A percentile compares a stretch with the other conserved stretches of the same genome.
These are phyloP conservation scores for Acanthamoeba comandoni DNA, from an alignment of 208 protist genomes.

Conservation along the genomic window DNA sequence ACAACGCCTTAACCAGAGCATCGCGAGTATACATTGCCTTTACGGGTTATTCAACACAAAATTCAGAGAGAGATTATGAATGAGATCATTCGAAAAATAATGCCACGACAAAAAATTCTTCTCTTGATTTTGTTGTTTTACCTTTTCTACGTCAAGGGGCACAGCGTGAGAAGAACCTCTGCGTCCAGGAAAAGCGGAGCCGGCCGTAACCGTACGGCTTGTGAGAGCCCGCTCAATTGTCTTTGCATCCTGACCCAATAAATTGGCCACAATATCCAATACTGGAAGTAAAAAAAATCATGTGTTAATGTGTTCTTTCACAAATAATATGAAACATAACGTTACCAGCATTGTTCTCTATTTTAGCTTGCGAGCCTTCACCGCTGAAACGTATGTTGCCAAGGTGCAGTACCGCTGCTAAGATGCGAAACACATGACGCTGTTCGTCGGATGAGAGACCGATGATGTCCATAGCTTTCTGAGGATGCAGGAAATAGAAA, in stretches of 20 bases:
- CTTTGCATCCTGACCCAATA: slow-evolving; percentile 40
- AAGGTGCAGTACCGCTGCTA: slow-evolving; percentile 89
- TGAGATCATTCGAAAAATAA: too few relatives aligned
- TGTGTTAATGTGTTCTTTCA: slow-evolving; percentile 45
- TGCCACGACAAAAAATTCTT: too few relatives aligned
- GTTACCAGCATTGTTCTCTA: too few relatives aligned
- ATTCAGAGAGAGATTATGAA: too few relatives aligned
- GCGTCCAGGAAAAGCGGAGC: slow-evolving; percentile 3
- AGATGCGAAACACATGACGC: slow-evolving; percentile 78
- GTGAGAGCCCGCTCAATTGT: slow-evolving; percentile 35
- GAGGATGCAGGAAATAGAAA: slow-evolving; percentile 6
- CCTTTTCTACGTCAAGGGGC: slow-evolving; percentile 58
- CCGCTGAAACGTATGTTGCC: slow-evolving; percentile 90
- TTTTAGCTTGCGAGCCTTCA: too few relatives aligned
- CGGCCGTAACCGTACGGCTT: slow-evolving; percentile 39
- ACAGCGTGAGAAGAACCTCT: slow-evolving; percentile 30
- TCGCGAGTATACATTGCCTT: slow-evolving; percentile 82
- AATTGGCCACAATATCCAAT: slow-evolving; percentile 34
- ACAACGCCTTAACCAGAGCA: slow-evolving; percentile 90
- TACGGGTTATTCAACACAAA: neutral
- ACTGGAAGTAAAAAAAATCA: slow-evolving; percentile 49
- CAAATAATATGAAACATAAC: too few relatives aligned
- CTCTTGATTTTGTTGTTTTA: too few relatives aligned
- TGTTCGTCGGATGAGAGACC: slow-evolving; percentile 86
- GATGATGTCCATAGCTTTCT: slow-evolving; percentile 93